Base-by-base conservation (phyloP, 768 basidiomycete genomes). In the Suillus weaverae region DNA sequence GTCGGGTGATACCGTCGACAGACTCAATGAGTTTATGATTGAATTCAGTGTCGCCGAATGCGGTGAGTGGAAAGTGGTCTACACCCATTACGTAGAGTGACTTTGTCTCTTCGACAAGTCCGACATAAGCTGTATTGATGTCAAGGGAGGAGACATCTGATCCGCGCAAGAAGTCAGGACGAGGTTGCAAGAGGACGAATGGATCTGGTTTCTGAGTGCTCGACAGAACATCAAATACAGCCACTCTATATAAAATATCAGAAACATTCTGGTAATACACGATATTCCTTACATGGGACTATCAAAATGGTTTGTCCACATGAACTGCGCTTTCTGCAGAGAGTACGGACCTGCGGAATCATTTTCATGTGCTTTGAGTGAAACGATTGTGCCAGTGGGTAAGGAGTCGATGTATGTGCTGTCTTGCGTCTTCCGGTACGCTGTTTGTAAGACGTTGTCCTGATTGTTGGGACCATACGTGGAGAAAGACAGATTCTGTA, bases 391-490 rank as follows among this genome's bases (percentile, higher is more conserved):
- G 35, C 95, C 95, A 39, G 87, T 89, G 10, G 92, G 88, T 3
- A 92, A 81, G 33, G 90, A 84, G 70, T 95, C 93, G 51, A 95
- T 84, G 76, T 97, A 97, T 33, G 82, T 78, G 65, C 89, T 84
- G 74, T 97, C 95, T 44, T 88, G 86, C 2, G 92, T 90, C 43
- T 84, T 87, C 8, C 82, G 83, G 79, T 97, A 98, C 11, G 85
- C 74, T 5, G 86, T 78, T 72, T 97, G 95, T 14, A 89, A 71
- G 9, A 84, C 78, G 67, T 84, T 86, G 73, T 96, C 93, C 75
- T 90, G 88, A 72, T 91, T 94, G 74, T 96, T 96, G 6, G 97
- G 95, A 0, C 95, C 94, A 75, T 98, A 98, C 0, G 89, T 86
- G 0, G 96, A 97, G 76, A 95, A 97, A 0, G 89, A 88, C 18